These are phyloP conservation scores for Thalassiosira gravida DNA, from an alignment of 352 stramenopile genomes.

Conservation along the genomic window DNA sequence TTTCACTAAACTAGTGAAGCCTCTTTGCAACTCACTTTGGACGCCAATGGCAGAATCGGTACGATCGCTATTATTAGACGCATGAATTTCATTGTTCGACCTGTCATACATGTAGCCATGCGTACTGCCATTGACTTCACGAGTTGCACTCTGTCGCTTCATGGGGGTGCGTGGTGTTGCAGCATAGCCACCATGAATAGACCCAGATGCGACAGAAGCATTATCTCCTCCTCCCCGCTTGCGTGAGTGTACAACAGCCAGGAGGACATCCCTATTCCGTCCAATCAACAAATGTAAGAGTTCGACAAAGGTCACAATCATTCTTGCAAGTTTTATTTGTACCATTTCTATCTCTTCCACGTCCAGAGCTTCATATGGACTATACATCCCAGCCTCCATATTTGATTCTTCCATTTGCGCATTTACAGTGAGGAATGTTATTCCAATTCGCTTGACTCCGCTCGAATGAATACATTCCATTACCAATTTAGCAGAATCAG, in stretches of 20 bases:
- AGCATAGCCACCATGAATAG: constrained; percentile 49
- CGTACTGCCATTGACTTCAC: neutral
- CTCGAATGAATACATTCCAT: constrained; percentile 85
- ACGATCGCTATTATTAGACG: constrained; percentile 54
- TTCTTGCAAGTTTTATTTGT: constrained; percentile 76
- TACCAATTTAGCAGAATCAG: constrained; percentile 80
- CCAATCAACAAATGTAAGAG: constrained; percentile 83
- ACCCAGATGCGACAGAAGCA: constrained; percentile 39
- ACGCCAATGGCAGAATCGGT: constrained; percentile 84
- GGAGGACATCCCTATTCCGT: constrained; percentile 80
- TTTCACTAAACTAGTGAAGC: constrained; percentile 77
- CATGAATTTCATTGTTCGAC: constrained; percentile 33
- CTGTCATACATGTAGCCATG: constrained; percentile 22
- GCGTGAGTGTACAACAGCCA: constrained; percentile 72
- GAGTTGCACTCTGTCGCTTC: constrained; percentile 23
- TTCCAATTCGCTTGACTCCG: constrained; percentile 82
- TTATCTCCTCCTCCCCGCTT: constrained; percentile 55
- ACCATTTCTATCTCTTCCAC: constrained; percentile 77
- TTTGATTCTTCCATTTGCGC: constrained; percentile 41
- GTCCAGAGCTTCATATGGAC: constrained; percentile 65
- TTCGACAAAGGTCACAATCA: constrained; percentile 86
- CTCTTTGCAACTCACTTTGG: constrained; percentile 83
- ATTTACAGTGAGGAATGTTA: constrained; percentile 69
- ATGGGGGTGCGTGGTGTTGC: constrained; percentile 32
- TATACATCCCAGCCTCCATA: constrained; percentile 34